Conservation (phyloP, 2,329 filamentous ascomycete genomes). For the Phaeosphaeria sp. region DNA sequence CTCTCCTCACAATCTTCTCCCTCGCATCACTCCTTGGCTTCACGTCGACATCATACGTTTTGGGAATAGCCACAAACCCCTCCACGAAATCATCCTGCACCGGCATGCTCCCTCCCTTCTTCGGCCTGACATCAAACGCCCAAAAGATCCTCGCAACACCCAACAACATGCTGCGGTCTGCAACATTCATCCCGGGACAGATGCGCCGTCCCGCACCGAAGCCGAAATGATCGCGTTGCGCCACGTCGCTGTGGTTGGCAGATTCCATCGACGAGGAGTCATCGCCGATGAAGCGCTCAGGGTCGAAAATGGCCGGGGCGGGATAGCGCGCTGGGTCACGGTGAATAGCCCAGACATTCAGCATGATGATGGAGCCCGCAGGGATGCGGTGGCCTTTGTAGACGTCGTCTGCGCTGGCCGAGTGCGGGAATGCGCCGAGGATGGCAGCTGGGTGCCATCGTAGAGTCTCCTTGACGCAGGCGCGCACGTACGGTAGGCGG, state of each 20-base stretch:
- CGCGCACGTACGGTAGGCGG: slow-evolving; percentile 60
- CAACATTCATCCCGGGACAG: slow-evolving; percentile 43
- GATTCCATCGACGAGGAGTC: slow-evolving; percentile 7
- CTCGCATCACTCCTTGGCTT: slow-evolving; percentile 16
- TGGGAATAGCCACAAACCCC: slow-evolving; percentile 5
- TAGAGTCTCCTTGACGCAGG: slow-evolving; percentile 62
- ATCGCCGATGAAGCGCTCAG: slow-evolving; percentile 46
- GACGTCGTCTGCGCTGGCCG: slow-evolving; percentile 50
- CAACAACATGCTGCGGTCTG: slow-evolving; percentile 31
- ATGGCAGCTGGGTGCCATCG: slow-evolving; percentile 63
- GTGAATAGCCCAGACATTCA: slow-evolving; percentile 59
- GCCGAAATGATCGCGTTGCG: slow-evolving; percentile 34
- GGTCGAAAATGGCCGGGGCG: slow-evolving; percentile 51
- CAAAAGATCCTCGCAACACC: slow-evolving; percentile 36
- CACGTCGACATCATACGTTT: slow-evolving; percentile 15
- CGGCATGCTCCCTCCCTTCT: not conserved
- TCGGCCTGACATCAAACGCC: slow-evolving; percentile 29
- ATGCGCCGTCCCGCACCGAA: slow-evolving; percentile 45
- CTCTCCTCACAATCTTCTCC: slow-evolving; percentile 12
- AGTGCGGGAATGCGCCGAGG: slow-evolving; percentile 56
- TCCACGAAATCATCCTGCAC: slow-evolving; percentile 9
- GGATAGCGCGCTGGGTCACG: slow-evolving; percentile 52
- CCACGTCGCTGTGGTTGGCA: slow-evolving; percentile 1
- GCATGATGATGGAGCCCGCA: slow-evolving; percentile 52
- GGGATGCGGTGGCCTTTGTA: slow-evolving; percentile 58